These are phyloP conservation scores for Solanum ahanhuiri DNA, from an alignment of 257 asterid species.

Conservation along the genomic window DNA sequence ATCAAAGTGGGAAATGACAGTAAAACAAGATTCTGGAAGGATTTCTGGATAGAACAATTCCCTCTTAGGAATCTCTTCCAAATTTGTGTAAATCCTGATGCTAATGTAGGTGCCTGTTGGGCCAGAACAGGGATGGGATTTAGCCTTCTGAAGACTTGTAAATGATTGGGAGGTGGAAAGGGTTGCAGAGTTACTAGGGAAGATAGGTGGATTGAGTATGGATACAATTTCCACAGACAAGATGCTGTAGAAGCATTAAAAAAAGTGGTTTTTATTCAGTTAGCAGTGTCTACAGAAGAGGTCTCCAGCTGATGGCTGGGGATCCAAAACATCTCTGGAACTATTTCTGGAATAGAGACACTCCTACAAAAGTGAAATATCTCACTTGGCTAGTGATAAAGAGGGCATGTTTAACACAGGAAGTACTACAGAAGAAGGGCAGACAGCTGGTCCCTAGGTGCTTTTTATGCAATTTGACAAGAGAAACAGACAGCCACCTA, in stretches of 20 bases:
- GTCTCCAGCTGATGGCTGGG: neutral
- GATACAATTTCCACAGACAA: neutral
- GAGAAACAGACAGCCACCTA: neutral
- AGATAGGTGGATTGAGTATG: neutral
- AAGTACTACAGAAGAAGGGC: neutral
- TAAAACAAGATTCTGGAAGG: neutral
- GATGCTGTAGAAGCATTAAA: neutral
- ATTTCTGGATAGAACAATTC: neutral
- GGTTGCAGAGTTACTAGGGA: neutral
- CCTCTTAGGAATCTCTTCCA: too few relatives aligned
- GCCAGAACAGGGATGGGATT: neutral
- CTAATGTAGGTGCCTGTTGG: too few relatives aligned
- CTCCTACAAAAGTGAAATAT: neutral
- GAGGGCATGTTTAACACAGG: neutral
- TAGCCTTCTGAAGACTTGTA: neutral
- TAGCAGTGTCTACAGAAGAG: neutral
- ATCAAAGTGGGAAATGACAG: neutral
- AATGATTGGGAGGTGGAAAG: neutral
- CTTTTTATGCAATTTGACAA: neutral
- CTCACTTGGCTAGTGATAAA: neutral
- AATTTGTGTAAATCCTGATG: too few relatives aligned
- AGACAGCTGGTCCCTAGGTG: neutral
- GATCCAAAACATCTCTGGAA: neutral
- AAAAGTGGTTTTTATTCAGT: neutral
- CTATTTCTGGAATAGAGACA: neutral